Evolutionary conservation across 495 filamentous ascomycete species (phyloP), one percentile per base, ranked within the genome.

Genomic region (Parmelia sp.): DNA sequence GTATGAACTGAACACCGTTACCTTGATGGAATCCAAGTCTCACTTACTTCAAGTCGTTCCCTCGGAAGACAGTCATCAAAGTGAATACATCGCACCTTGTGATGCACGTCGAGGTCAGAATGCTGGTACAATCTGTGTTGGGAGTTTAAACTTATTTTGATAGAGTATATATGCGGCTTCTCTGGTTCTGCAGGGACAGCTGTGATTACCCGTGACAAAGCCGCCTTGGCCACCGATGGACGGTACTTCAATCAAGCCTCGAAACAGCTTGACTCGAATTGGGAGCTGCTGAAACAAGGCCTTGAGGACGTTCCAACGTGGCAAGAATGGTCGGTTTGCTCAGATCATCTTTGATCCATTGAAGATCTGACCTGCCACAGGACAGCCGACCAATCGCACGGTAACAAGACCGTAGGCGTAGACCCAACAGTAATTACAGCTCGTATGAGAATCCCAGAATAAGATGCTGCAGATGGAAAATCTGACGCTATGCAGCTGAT

Each of bases 221-320:
- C 95, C 1, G 90, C 92, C 25, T 78, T 99, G 45, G 89, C 93
- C 29, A 99, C 95, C 36, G 95, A 99, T 74, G 95, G 95, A 29
- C 88, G 95, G 51, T 99, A 99, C 76, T 97, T 97, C 80, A 97
- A 97, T 77, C 95, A 99, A 75, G 95, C 95, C 56, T 78, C 86
- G 55, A 89, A 94, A 70, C 93, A 99, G 74, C 83, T 99, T 42
- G 95, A 97, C 72, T 79, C 73, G 66, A 97, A 97, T 74, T 99
- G 95, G 95, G 73, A 82, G 45, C 83, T 99, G 15, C 77, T 99
- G 69, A 99, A 97, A 79, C 89, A 93, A 71, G 95, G 95, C 9
- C 76, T 96, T 23, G 89, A 91, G 69, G 91, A 96, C 73, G 92
- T 97, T 35, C 93, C 91, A 10, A 97, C 93, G 4, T 97, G 94